Conservation (phyloP, 2,329 filamentous ascomycete species). For the Lizonia empirigonia region DNA sequence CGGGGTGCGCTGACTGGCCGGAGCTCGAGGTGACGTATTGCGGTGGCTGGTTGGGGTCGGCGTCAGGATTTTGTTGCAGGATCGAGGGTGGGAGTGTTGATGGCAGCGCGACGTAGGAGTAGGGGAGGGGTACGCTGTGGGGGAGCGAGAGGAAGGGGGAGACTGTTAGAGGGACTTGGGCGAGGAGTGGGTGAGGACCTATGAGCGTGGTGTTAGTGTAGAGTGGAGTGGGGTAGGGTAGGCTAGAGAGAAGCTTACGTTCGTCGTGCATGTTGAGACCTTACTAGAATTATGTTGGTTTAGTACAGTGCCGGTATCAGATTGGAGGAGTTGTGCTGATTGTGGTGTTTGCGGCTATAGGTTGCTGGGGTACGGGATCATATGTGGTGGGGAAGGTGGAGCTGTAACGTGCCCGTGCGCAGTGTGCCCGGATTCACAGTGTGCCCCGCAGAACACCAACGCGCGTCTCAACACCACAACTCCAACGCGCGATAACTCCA, state of each 20-base stretch:
- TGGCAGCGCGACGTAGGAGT: conserved; percentile 90
- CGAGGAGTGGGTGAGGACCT: conserved; percentile 80
- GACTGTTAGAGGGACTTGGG: conserved; percentile 90
- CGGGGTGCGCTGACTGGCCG: conserved; percentile 78
- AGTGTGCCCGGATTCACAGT: too few relatives aligned
- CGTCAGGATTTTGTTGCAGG: conserved; percentile 52
- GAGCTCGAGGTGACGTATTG: conserved; percentile 80
- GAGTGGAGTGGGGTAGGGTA: too few relatives aligned
- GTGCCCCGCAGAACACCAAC: too few relatives aligned
- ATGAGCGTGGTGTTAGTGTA: conserved; percentile 16
- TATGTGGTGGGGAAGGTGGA: conserved; percentile 15
- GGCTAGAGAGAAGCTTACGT: conserved; percentile 1
- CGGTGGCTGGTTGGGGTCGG: conserved; percentile 64
- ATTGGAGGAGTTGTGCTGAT: neutral
- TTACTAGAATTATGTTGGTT: neutral
- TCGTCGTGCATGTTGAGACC: conserved; percentile 13
- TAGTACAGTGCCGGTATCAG: neutral
- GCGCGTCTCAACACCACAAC: too few relatives aligned
- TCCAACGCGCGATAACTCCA: too few relatives aligned
- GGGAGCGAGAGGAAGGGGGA: conserved; percentile 94
- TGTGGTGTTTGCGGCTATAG: neutral
- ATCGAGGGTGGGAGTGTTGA: conserved; percentile 80
- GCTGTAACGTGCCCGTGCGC: too few relatives aligned
- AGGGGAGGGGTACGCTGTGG: conserved; percentile 86
- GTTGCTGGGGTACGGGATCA: conserved; percentile 11